Conservation (phyloP, 2,329 filamentous ascomycete genomes). For the Didymella pomorum region DNA sequence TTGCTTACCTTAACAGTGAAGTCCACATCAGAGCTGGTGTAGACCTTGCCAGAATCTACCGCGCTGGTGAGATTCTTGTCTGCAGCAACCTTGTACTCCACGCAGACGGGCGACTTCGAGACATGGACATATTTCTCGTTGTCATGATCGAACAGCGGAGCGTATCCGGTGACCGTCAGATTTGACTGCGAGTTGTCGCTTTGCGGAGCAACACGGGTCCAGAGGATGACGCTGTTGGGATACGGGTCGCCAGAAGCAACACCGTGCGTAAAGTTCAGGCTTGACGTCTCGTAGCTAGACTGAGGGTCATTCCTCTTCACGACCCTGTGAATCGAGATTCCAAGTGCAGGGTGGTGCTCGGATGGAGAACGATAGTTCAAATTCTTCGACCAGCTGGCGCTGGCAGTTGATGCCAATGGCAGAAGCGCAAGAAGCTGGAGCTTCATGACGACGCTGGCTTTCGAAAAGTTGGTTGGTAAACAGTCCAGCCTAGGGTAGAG, state of each 20-base stretch:
- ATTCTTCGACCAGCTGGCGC: slow-evolving; percentile 56
- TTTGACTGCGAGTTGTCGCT: slow-evolving; percentile 53
- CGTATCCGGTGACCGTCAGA: slow-evolving; percentile 63
- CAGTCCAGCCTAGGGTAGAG: slow-evolving; percentile 10
- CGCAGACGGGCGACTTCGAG: slow-evolving; percentile 69
- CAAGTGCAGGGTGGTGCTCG: slow-evolving; percentile 67
- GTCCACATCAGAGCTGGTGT: slow-evolving; percentile 77
- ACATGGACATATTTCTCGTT: slow-evolving; percentile 61
- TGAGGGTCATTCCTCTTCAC: slow-evolving; percentile 58
- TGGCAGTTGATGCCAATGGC: slow-evolving; percentile 26
- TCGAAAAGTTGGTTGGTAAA: slow-evolving; percentile 1
- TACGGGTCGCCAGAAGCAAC: slow-evolving; percentile 58
- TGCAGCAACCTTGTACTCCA: slow-evolving; percentile 68
- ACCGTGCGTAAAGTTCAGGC: slow-evolving; percentile 54
- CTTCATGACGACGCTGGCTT: slow-evolving; percentile 33
- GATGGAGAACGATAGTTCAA: slow-evolving; percentile 75
- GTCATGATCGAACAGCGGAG: slow-evolving; percentile 62
- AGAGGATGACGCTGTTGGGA: slow-evolving; percentile 50
- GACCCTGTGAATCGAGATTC: slow-evolving; percentile 70
- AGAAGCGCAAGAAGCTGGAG: slow-evolving; percentile 36
- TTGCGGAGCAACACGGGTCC: slow-evolving; percentile 50
- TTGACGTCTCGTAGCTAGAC: slow-evolving; percentile 30
- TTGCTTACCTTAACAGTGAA: slow-evolving; percentile 73
- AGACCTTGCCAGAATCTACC: slow-evolving; percentile 66
- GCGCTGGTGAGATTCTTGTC: slow-evolving; percentile 58